Base-by-base conservation (phyloP, 2,329 filamentous ascomycete genomes). In the Phaeosphaeriaceae sp. region DNA sequence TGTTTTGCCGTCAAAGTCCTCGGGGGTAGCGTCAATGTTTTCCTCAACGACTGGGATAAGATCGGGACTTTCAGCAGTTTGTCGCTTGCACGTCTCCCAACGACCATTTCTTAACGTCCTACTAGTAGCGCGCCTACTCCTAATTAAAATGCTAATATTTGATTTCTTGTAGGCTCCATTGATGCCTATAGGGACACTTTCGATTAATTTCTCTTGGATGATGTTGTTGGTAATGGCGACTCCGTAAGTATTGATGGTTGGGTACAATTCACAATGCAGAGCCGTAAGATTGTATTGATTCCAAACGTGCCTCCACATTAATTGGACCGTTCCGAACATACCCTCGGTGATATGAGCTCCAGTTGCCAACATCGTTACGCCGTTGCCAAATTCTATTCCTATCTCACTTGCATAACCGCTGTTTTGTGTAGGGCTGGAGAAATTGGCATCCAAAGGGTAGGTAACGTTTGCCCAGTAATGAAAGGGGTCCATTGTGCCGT, bases 181-280 rank as follows among this genome's bases (percentile, higher is more conserved):
- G 13, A 33, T 6, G 35, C 38, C 35, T 16, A 51, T 30, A 8
- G 43, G 44, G 4, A 43, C 23, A 8, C 34, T 51, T 6, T 39
- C 18, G 3, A 48, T 16, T 2, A 52, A 26, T 3, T 16, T 36
- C 28, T 52, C 49, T 20, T 37, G 16, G 3, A 52, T 11, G 8
- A 48, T 17, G 13, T n/a, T 35, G 13, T 52, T 42, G 13, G 21
- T 43, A 28, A 48, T 45, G n/a, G 13, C 40, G 17, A 30, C 49
- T 11, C n/a, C 23, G 16, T 48, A 45, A 1, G 49, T 52, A 18
- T 52, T 48, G 13, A 45, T 29, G 15, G 40, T 48, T 17, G 50
- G 45, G 21, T 20, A 52, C 20, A 52, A 8, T 6, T 23, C 23
- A 20, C 50, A 52, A 9, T 35, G 48, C n/a, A 34, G 18, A 5